These are phyloP conservation scores for Ophiorrhiza pumila DNA, from an alignment of 257 asterid genomes.

Conservation along the genomic window DNA sequence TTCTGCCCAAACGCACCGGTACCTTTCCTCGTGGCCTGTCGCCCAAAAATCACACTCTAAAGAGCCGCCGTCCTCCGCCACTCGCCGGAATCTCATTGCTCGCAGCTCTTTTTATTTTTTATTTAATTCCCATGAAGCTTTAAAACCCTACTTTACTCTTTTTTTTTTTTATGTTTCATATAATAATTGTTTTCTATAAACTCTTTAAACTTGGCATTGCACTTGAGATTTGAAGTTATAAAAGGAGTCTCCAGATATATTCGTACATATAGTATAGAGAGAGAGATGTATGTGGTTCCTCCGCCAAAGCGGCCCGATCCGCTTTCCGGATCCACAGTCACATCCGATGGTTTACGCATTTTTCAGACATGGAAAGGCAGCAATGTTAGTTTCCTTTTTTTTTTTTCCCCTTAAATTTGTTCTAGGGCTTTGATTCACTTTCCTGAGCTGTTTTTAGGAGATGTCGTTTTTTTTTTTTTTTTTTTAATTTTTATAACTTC, in stretches of 20 bases:
- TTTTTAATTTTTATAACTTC: neutral
- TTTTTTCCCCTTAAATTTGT: neutral
- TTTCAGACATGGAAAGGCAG: constrained; percentile 98
- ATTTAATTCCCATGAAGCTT: constrained; percentile 22
- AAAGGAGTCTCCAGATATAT: constrained; percentile 10
- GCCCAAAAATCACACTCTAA: constrained; percentile 33
- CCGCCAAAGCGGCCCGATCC: constrained; percentile 79
- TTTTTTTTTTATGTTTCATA: constrained; percentile 2
- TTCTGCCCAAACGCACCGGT: constrained; percentile 46
- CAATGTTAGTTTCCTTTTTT: constrained; percentile 55
- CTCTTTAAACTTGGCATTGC: constrained; percentile 25
- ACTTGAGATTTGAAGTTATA: constrained; percentile 31
- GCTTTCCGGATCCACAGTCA: constrained; percentile 63
- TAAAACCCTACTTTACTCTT: neutral
- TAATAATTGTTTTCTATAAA: constrained; percentile 4
- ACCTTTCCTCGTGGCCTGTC: constrained; percentile 40
- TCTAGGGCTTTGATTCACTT: constrained; percentile 2
- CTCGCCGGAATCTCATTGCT: constrained; percentile 21
- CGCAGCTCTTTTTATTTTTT: too few relatives aligned
- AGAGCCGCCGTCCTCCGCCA: constrained; percentile 8
- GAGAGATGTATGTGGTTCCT: constrained; percentile 77
- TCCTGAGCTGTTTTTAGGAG: too few relatives aligned
- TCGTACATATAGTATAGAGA: too few relatives aligned
- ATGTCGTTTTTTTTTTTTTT: neutral
- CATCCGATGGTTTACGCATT: constrained; percentile 59